phyloP scores from a whole-genome alignment of 371 early-diverging fungal genomes.

The Apophysomyces ossiformis region DNA sequence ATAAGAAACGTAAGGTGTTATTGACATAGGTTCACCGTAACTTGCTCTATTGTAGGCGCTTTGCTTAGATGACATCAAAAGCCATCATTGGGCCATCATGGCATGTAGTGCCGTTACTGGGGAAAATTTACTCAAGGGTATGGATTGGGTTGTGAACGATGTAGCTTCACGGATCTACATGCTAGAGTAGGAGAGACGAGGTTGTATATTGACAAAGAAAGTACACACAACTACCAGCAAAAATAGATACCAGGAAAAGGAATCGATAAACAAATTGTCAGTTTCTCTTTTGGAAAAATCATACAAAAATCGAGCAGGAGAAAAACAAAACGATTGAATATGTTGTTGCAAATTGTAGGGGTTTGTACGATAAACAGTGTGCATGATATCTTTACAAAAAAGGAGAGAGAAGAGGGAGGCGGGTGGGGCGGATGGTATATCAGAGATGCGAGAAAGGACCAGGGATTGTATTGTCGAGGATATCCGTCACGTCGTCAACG shows the following conservation, averaged over 20 bases:
- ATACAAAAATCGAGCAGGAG: constrained; percentile 8
- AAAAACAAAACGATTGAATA: constrained; percentile 12
- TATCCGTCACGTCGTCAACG: constrained; percentile 88
- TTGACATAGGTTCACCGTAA: neutral
- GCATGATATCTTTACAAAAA: constrained; percentile 20
- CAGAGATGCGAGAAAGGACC: constrained; percentile 28
- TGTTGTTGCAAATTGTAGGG: constrained; percentile 11
- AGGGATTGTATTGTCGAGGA: constrained; percentile 65
- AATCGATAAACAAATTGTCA: constrained; percentile 5
- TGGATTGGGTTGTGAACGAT: constrained; percentile 94
- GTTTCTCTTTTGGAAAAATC: constrained; percentile 8
- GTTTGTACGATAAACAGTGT: constrained; percentile 15
- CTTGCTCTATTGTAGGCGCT: constrained; percentile 55
- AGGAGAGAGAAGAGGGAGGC: neutral
- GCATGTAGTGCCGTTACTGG: constrained; percentile 93
- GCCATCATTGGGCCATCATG: constrained; percentile 93
- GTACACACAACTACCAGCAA: constrained; percentile 8
- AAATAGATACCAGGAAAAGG: constrained; percentile 6
- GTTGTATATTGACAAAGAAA: neutral
- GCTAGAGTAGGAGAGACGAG: constrained; percentile 47
- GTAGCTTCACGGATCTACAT: constrained; percentile 87
- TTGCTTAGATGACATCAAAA: constrained; percentile 72
- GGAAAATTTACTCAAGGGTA: constrained; percentile 81
- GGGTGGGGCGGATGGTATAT: constrained; percentile 8
- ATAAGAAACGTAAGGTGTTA: constrained; percentile 61